Base-by-base conservation (phyloP, 257 asterid species). In the Solanum tacnaense region DNA sequence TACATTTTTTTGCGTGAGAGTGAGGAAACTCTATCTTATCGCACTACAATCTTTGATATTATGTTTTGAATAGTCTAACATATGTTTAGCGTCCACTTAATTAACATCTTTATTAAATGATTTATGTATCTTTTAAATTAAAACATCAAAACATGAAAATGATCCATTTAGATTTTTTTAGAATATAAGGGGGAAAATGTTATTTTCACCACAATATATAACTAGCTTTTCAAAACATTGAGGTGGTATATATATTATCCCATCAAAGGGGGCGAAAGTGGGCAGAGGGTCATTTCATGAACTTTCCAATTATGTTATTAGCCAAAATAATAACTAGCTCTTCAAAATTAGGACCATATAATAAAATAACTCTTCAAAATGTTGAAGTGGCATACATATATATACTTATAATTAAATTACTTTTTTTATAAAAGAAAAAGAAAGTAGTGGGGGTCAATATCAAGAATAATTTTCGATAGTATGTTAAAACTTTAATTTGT, bases 1-100 rank as follows among this genome's bases (percentile, higher is more conserved):
- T 1, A n/a, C 18, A 65, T 11, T 0, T 0, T n/a, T 65, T n/a
- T n/a, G 16, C 15, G 8, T 62, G 5, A 62, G 2, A 10, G 3
- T n/a, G 16, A 62, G 5, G 4, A n/a, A 65, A 65, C 0, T n/a
- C 32, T n/a, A 65, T 65, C 16, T n/a, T 65, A 65, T 5, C 4
- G 2, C 32, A n/a, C 16, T n/a, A 12, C 4, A 65, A 65, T 10
- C 3, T 65, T 65, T 65, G 1, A 65, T n/a, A 6, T 1, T 10
- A 11, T n/a, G 8, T 65, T 21, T 65, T n/a, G 72, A 65, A 65
- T 65, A n/a, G 32, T 65, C 72, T 65, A 23, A 65, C 18, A 65
- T 27, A 27, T 65, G n/a, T n/a, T 65, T 11, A 65, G 32, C 8
- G 34, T 65, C 18, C 31, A 65, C 72, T 65, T 56, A 56, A 56